Conservation (phyloP, 345 rosid genomes). For the Eucalyptus melliodora region DNA sequence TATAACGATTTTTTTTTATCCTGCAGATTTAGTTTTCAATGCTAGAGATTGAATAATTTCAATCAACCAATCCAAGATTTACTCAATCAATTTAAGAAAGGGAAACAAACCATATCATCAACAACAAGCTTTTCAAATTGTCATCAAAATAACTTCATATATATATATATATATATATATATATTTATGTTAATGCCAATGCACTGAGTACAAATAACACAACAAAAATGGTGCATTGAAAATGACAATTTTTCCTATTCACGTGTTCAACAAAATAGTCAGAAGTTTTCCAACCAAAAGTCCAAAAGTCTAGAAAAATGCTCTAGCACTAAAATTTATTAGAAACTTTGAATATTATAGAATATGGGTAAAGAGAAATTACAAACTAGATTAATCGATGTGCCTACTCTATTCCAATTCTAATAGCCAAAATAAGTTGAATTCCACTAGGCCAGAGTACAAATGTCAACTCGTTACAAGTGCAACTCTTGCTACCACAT, state of each 20-base stretch:
- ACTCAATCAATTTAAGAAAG: background rate
- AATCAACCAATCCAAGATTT: background rate
- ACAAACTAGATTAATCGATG: background rate
- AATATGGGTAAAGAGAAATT: background rate
- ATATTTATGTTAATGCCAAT: background rate
- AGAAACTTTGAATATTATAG: background rate
- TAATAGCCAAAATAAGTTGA: background rate
- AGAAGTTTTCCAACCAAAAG: background rate
- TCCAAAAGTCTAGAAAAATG: too few species aligned
- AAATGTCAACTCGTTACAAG: background rate
- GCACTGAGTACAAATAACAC: background rate
- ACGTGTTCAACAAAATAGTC: too few species aligned
- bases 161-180: too few species aligned
- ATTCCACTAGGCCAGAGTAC: background rate
- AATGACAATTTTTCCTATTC: background rate
- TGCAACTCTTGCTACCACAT: background rate
- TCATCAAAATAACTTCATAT: background rate
- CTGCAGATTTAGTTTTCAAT: background rate
- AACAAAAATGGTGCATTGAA: background rate
- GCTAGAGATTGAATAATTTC: background rate
- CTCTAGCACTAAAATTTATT: background rate
- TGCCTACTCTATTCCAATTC: too few species aligned
- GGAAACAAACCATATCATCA: background rate
- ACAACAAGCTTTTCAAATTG: background rate
- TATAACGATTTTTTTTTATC: background rate